Evolutionary conservation across 257 asterid species (phyloP).

Genomic region (Scutellaria baicalensis): DNA sequence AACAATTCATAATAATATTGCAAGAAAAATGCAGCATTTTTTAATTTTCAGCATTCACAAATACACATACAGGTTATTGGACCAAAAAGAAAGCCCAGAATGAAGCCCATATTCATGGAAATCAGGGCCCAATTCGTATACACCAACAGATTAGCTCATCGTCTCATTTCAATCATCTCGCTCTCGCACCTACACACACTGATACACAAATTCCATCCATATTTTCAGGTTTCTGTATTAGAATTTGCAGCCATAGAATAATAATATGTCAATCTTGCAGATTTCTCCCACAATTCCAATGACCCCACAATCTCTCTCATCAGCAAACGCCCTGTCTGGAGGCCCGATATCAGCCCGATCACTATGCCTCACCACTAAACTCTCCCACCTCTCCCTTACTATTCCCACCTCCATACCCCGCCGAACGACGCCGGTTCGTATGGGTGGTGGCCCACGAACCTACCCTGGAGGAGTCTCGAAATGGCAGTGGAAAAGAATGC

Average conservation of each 20-base stretch:
- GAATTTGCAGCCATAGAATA: not conserved
- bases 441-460: constrained; percentile 99
- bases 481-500: constrained; percentile 99
- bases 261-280: constrained; percentile 31
- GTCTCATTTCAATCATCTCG: not conserved
- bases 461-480: constrained; percentile 95
- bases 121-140: constrained; percentile 8
- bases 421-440: constrained; percentile 48
- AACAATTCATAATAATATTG: too few species aligned
- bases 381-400: constrained; percentile 35
- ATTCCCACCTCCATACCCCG: constrained; percentile 12
- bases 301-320: constrained; percentile 35
- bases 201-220: not conserved
- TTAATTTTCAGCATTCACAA: too few species aligned
- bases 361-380: constrained; percentile 28
- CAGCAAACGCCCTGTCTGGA: constrained; percentile 26
- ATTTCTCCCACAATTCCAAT: constrained; percentile 29
- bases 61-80: not conserved
- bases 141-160: not conserved
- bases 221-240: not conserved
- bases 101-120: not conserved
- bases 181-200: not conserved
- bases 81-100: not conserved
- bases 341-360: constrained; percentile 12
- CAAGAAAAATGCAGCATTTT: too few species aligned